Evolutionary conservation across 495 filamentous ascomycete genomes (phyloP).

Genomic region (Penicillium simplicissimum): DNA sequence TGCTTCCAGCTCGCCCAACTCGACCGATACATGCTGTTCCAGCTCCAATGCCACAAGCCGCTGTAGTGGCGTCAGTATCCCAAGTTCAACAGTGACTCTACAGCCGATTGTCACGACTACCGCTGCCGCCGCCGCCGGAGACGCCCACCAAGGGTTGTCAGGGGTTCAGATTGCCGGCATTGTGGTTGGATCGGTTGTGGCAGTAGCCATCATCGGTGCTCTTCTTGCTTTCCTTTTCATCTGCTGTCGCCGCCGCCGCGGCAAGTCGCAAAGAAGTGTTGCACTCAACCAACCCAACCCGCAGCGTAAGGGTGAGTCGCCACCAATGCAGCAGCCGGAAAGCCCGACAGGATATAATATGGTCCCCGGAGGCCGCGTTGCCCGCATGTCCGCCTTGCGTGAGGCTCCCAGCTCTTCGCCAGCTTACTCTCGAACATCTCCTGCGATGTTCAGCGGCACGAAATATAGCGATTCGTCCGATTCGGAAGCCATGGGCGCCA

Average conservation of each 20-base stretch:
- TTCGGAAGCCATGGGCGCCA: conserved; percentile 78
- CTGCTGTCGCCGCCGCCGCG: conserved; percentile 57
- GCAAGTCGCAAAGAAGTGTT: conserved; percentile 57
- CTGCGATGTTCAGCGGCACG: conserved; percentile 43
- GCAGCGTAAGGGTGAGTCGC: conserved; percentile 54
- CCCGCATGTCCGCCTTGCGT: conserved; percentile 94
- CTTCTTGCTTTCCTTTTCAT: conserved; percentile 62
- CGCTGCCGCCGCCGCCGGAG: conserved; percentile 34
- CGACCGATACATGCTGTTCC: conserved; percentile 93
- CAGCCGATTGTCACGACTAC: conserved; percentile 59
- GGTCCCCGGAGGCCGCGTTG: conserved; percentile 84
- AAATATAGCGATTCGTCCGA: conserved; percentile 74
- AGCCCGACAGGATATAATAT: conserved; percentile 63
- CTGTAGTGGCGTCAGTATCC: conserved; percentile 74
- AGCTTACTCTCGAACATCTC: conserved; percentile 48
- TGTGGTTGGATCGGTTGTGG: conserved; percentile 78
- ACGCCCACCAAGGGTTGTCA: conserved; percentile 56
- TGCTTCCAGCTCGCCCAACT: conserved; percentile 75
- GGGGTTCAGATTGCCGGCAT: conserved; percentile 88
- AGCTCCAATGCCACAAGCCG: conserved; percentile 69
- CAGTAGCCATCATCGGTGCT: conserved; percentile 63
- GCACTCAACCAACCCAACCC: conserved; percentile 88
- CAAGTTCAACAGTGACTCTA: conserved; percentile 64
- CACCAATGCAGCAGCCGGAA: conserved; percentile 51
- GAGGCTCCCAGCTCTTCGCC: conserved; percentile 62